Evolutionary conservation across 73 alveolate species (phyloP), one percentile per base, ranked within the genome.

Genomic region (Loxodes magnus): DNA sequence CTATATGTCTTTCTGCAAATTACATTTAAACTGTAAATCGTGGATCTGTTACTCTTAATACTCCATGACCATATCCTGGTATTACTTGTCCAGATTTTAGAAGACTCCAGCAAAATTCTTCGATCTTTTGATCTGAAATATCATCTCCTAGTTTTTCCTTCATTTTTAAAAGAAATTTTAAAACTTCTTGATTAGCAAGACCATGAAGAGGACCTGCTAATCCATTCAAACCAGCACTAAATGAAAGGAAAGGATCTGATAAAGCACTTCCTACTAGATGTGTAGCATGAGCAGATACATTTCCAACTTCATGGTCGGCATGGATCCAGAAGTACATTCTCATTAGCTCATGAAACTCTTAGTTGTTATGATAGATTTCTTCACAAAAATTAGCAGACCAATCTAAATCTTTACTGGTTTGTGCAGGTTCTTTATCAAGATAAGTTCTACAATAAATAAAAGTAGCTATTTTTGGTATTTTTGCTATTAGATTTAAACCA

Each of bases 151-250:
- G 56, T 42, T 42, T 50, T 50, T 63, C 36, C 31, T 41, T 53
- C 10, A 63, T 35, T 5, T 63, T 69, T 27, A 63, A 30, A 9
- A 63, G 57, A 56, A 67, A 51, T 21, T 35, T 24, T 30, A 63
- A 24, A 27, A 84, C 74, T 61, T 84, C 98, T 65, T 83, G 86
- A 62, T 81, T 86, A 9, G 97, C 96, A 14, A 86, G 79, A 6
- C 96, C 96, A 48, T 86, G 96, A 22, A 86, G 74, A 2, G 96
- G 96, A 1, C 97, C 97, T 28, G 97, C 97, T 24, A 87, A 77
- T 4, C 97, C 97, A 35, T 61, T 79, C 56, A 77, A 48, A 31
- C 89, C 91, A 17, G 97, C 88, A 23, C 93, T 46, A 68, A 70
- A 74, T n/a, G 88, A 49, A 16, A 74, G 69, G 59, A 77, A 90